Percentiles rank a stretch among this genome's conserved stretches.
phyloP scores from a whole-genome alignment of 2,329 filamentous ascomycete genomes.

The Colletotrichum truncatum region DNA sequence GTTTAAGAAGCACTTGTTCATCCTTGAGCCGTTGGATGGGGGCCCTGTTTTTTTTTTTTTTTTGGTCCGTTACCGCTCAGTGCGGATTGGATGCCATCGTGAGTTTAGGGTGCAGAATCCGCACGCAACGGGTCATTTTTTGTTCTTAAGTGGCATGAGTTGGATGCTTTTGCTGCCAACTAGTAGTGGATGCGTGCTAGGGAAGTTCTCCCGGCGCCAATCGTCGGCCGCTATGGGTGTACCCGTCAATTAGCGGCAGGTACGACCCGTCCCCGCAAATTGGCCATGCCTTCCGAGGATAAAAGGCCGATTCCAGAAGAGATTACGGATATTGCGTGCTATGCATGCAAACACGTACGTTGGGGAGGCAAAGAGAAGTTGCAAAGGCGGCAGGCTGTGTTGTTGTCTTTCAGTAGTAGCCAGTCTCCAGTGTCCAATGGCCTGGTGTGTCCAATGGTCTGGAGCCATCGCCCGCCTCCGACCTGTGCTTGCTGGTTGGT shows the following conservation, averaged over 20 bases:
- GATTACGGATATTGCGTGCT: too few relatives aligned
- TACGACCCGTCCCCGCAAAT: not conserved
- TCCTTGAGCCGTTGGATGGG: not conserved
- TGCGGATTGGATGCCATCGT: not conserved
- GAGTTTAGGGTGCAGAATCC: not conserved
- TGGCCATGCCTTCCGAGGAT: not conserved
- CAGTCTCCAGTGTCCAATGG: not conserved
- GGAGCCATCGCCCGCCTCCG: not conserved
- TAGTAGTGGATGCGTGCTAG: not conserved
- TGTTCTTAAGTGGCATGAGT: not conserved
- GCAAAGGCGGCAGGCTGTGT: not conserved
- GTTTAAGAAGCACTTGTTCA: not conserved
- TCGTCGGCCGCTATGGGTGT: constrained; percentile 27
- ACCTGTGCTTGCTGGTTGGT: not conserved
- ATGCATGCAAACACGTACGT: too few relatives aligned
- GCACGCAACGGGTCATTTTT: not conserved
- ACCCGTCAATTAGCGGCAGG: constrained; percentile 23
- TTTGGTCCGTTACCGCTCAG: too few relatives aligned
- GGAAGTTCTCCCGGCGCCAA: constrained; percentile 16
- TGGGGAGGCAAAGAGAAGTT: too few relatives aligned
- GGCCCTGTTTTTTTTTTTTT: too few relatives aligned
- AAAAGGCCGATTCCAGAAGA: too few relatives aligned
- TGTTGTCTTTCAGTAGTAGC: too few relatives aligned
- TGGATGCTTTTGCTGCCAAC: not conserved
- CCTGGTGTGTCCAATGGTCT: not conserved